Evolutionary conservation across 2,329 filamentous ascomycete species (phyloP).

Genomic region (Colletotrichum sp.): DNA sequence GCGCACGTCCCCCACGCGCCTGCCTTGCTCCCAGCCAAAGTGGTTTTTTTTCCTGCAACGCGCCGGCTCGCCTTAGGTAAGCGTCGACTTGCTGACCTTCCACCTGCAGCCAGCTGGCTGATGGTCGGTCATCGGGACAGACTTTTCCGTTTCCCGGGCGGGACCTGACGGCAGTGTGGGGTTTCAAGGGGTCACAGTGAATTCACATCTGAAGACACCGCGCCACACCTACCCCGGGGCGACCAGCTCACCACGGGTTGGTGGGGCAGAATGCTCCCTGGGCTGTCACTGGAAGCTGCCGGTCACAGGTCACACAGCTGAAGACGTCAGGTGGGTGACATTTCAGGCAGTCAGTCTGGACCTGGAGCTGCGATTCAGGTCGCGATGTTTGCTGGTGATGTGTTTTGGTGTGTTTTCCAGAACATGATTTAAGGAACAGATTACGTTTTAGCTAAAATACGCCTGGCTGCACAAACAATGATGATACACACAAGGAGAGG

Average conservation of each 20-base stretch:
- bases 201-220: neutral
- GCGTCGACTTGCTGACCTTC: neutral
- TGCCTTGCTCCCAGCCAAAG: neutral
- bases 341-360: neutral
- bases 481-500: neutral
- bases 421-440: neutral
- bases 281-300: neutral
- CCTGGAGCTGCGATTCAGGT: neutral
- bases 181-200: neutral
- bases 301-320: conserved; percentile 2
- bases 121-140: neutral
- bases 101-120: neutral
- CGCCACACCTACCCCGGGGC: neutral
- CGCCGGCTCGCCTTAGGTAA: neutral
- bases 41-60: neutral
- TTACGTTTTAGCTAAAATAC: neutral
- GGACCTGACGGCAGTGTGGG: neutral
- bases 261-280: neutral
- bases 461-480: neutral
- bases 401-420: neutral
- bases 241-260: neutral
- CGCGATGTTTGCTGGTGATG: neutral
- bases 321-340: conserved; percentile 11
- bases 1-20: neutral
- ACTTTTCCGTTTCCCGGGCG: neutral